Evolutionary conservation across 768 basidiomycete genomes (phyloP).

Genomic region (Pleurotus djamor): DNA sequence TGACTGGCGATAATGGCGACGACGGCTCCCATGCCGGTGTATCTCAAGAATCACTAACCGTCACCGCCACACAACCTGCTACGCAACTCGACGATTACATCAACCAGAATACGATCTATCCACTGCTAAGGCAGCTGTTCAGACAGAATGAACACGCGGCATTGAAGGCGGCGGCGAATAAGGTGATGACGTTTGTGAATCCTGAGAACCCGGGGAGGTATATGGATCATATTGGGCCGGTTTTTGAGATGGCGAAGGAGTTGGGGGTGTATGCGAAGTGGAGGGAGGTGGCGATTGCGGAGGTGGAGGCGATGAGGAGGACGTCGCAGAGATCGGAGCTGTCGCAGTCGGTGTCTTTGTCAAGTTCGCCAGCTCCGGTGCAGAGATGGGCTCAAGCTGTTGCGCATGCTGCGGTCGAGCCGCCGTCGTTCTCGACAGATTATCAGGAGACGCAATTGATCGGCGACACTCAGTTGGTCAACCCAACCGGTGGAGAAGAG

Average conservation of each 20-base stretch:
- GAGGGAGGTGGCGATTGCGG: background rate
- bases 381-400: background rate
- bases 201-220: background rate
- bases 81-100: slow-evolving; percentile 24
- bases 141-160: background rate
- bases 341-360: too few species aligned
- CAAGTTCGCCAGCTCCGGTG: too few species aligned
- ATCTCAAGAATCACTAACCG: background rate
- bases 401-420: background rate
- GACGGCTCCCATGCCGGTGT: slow-evolving; percentile 1
- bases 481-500: slow-evolving; percentile 3
- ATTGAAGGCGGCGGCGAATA: background rate
- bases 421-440: background rate
- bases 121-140: background rate
- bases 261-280: background rate
- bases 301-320: background rate
- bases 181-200: background rate
- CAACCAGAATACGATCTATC: background rate
- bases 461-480: too few species aligned
- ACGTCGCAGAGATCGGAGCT: too few species aligned
- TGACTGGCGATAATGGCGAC: too few species aligned
- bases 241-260: background rate
- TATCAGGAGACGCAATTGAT: background rate
- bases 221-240: background rate
- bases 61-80: slow-evolving; percentile 29